Evolutionary conservation across 306 rosid species (phyloP).

Genomic region (Prunus padus): DNA sequence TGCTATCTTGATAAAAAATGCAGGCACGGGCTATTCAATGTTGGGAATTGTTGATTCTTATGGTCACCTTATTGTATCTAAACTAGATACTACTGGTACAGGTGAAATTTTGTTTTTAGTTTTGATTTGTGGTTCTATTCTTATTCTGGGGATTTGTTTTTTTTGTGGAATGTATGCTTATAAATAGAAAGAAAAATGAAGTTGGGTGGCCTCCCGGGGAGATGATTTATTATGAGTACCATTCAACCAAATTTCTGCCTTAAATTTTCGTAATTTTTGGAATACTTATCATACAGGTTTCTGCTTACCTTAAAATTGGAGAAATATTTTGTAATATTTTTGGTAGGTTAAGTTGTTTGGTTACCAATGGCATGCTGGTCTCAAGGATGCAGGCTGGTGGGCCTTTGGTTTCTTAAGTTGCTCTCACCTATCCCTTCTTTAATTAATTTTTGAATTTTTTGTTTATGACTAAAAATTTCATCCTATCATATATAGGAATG

Average conservation of each 20-base stretch:
- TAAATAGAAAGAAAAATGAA: not conserved
- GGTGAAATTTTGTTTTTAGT: constrained; percentile 41
- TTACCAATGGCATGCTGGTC: no score
- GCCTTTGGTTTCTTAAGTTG: no score
- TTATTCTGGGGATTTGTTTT: not conserved
- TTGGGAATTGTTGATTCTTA: constrained; percentile 89
- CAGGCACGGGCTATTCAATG: constrained; percentile 59
- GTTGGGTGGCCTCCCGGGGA: not conserved
- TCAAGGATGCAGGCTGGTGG: no score
- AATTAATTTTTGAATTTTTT: no score
- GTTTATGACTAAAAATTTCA: no score
- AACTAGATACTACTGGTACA: constrained; percentile 58
- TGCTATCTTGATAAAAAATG: not conserved
- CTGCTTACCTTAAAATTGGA: not conserved
- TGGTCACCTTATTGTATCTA: constrained; percentile 87
- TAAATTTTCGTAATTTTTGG: not conserved
- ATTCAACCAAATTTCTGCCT: not conserved
- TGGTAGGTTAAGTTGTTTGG: not conserved
- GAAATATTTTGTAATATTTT: not conserved
- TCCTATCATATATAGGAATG: no score
- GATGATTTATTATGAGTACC: not conserved
- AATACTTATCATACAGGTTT: not conserved
- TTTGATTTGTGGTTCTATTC: constrained; percentile 14
- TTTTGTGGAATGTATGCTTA: not conserved
- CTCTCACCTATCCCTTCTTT: no score